These are phyloP conservation scores for Coniophora puteana DNA, from an alignment of 1,284 basidiomycete genomes.

Conservation along the genomic window DNA sequence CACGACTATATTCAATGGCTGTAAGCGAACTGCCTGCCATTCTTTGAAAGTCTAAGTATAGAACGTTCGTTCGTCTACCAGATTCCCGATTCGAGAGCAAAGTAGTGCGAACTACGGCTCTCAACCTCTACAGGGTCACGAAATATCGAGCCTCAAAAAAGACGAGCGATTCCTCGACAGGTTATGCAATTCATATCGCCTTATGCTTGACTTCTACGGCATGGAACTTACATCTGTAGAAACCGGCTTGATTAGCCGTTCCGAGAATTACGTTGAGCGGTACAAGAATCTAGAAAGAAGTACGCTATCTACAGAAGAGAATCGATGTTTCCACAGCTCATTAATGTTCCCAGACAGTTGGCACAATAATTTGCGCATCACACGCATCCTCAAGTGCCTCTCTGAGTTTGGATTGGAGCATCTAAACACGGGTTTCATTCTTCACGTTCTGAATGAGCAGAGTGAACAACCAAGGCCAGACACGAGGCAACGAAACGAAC, in stretches of 20 bases:
- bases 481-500: too few relatives aligned
- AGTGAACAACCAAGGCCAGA: conserved; percentile 40
- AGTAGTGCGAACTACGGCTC: conserved; percentile 71
- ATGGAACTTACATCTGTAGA: conserved; percentile 56
- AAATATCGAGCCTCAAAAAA: conserved; percentile 56
- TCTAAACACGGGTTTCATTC: conserved; percentile 62
- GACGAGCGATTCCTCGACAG: conserved; percentile 47
- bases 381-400: conserved; percentile 73
- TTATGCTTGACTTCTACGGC: conserved; percentile 76
- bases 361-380: conserved; percentile 77
- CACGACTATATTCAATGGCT: conserved; percentile 77
- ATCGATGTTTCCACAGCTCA: too few relatives aligned
- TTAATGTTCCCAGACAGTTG: too few relatives aligned
- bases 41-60: conserved; percentile 4
- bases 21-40: conserved; percentile 35
- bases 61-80: conserved; percentile 20
- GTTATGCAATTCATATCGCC: conserved; percentile 56
- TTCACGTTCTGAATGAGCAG: conserved; percentile 68
- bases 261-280: conserved; percentile 41
- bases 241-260: conserved; percentile 53
- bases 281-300: conserved; percentile 73
- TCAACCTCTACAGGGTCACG: conserved; percentile 62
- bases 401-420: conserved; percentile 64
- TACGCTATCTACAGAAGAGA: too few relatives aligned
- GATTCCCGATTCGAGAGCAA: conserved; percentile 65